These are phyloP conservation scores for Globisporangium sylvaticum DNA, from an alignment of 352 stramenopile genomes.

Conservation along the genomic window DNA sequence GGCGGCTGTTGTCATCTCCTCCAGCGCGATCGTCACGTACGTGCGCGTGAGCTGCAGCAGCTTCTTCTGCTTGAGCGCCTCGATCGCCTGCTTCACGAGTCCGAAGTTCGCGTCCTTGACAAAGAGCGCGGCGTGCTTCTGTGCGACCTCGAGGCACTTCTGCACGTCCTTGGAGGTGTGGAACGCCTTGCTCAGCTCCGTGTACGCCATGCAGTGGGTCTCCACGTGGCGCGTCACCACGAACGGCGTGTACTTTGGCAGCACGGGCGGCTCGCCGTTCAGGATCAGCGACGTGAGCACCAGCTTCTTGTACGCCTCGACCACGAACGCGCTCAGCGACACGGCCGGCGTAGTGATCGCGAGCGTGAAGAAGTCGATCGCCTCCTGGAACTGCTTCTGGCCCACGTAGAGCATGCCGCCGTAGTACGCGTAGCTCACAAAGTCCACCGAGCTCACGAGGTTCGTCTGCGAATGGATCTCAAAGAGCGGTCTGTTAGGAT, in stretches of 20 bases:
- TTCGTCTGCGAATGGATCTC: conserved; percentile 63
- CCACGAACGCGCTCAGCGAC: conserved; percentile 70
- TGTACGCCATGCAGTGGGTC: conserved; percentile 57
- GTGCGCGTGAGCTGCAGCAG: conserved; percentile 72
- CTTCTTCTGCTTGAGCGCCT: conserved; percentile 64
- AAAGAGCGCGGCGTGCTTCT: conserved; percentile 46
- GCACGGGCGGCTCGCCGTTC: conserved; percentile 38
- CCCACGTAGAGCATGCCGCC: conserved; percentile 69
- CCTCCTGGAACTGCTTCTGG: conserved; percentile 73
- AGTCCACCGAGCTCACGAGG: conserved; percentile 54
- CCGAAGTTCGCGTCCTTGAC: conserved; percentile 62
- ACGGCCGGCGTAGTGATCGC: conserved; percentile 69
- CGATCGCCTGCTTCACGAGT: conserved; percentile 75
- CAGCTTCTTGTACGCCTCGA: conserved; percentile 85
- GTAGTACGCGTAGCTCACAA: conserved; percentile 84
- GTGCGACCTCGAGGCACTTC: conserved; percentile 27
- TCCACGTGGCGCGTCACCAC: conserved; percentile 71
- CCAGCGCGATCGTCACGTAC: conserved; percentile 72
- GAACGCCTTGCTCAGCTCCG: conserved; percentile 56
- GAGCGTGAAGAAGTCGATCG: conserved; percentile 68
- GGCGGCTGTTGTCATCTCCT: conserved; percentile 49
- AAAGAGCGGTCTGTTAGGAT: conserved; percentile 49
- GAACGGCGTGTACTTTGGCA: conserved; percentile 82
- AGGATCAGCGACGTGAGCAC: conserved; percentile 64
- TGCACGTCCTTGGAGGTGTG: conserved; percentile 32